Evolutionary conservation across 257 asterid genomes (phyloP), one percentile per base, ranked within the genome.

Genomic region (Jasminum sambac): DNA sequence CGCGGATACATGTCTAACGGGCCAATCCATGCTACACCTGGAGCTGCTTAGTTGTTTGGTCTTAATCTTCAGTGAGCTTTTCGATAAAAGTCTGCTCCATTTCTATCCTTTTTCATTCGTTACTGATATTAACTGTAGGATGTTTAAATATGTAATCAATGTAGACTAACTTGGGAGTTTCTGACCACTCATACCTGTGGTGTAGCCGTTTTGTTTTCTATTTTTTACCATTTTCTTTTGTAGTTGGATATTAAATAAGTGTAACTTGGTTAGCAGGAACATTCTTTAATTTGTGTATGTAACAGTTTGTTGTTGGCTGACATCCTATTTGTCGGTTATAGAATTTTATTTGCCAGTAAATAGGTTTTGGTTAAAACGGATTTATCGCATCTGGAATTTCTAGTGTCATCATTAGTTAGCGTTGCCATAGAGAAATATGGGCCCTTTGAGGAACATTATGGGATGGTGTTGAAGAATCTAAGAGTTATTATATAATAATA

Each of bases 91-190:
- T 76, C 58, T 78, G 82, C 78, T 84, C 81, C 72, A 63, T 67
- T 67, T 78, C 69, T 73, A 40, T 64, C 71, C 72, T 63, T 61
- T 66, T 5, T 26, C 62, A 11, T 24, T 70, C 61, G 69, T 72
- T 72, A 48, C 43, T 79, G 75, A 80, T 74, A 64, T 79, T 82
- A 79, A 84, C 87, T 0, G 50, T 86, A 84, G 89, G 87, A 80
- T 77, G 75, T 78, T 40, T 65, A 44, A 12, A n/a, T 73, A 46
- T 81, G 83, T 81, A 77, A 78, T 79, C 83, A 70, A 40, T 76
- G 75, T 78, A 86, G 86, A 75, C 88, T 78, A 77, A 77, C 84
- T 70, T 62, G 1, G 12, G 1, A 55, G 30, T 55, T 55, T 4
- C 36, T 55, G 62, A 24, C 36, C 34, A 55, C 62, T 9, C 14